These are phyloP conservation scores for Solanum bulbocastanum DNA, from an alignment of 257 asterid species.

Conservation along the genomic window DNA sequence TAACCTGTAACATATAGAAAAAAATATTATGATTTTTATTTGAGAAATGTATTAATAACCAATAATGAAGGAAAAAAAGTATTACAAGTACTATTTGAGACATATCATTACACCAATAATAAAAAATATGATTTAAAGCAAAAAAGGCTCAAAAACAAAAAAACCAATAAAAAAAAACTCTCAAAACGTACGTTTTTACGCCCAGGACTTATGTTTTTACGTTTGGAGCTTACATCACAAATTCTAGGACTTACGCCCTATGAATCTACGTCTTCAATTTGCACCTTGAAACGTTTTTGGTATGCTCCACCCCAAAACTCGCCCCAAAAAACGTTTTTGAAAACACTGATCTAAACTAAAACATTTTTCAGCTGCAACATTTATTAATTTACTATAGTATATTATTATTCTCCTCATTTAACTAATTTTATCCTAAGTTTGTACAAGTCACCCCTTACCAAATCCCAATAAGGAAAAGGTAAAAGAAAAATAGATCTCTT, in stretches of 20 bases:
- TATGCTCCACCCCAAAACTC: fast-evolving
- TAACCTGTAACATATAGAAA: no score
- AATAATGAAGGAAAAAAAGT: no score
- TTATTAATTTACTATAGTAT: not conserved
- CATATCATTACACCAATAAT: not conserved
- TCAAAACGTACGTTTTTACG: no score
- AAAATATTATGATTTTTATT: no score
- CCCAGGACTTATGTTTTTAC: no score
- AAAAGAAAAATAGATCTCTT: not conserved
- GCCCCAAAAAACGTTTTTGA: no score
- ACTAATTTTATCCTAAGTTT: not conserved
- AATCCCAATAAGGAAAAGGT: not conserved
- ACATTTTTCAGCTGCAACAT: not conserved
- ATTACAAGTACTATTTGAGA: no score
- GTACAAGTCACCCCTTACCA: not conserved
- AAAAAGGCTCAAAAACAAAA: no score
- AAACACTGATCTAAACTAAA: not conserved
- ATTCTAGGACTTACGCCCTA: no score
- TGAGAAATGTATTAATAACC: no score
- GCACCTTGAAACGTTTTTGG: fast-evolving
- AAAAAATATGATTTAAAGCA: no score
- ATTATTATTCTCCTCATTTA: not conserved
- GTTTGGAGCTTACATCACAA: not conserved
- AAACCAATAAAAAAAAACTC: no score
- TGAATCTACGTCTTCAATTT: not conserved